Evolutionary conservation across 2,329 filamentous ascomycete genomes (phyloP).

Genomic region (Arthrocladium fulminans): DNA sequence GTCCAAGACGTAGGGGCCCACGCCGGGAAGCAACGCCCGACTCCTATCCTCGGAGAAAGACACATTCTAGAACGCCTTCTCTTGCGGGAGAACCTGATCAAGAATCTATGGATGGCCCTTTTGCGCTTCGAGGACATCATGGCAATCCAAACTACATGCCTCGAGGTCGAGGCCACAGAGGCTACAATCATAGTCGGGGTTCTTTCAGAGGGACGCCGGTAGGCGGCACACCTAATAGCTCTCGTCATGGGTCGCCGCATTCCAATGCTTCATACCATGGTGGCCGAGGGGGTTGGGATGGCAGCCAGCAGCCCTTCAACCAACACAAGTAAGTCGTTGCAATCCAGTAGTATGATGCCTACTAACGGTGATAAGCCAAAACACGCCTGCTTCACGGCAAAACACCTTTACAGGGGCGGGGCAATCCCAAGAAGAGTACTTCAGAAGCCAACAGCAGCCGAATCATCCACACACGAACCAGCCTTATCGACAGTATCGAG

Average conservation of each 20-base stretch:
- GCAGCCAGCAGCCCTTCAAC: conserved; percentile 34
- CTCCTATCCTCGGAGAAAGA: conserved; percentile 4
- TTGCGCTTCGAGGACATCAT: conserved; percentile 27
- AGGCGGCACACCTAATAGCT: conserved; percentile 46
- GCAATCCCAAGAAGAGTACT: conserved; percentile 41
- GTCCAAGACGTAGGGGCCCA: conserved; percentile 7
- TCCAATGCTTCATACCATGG: conserved; percentile 52
- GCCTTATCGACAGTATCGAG: conserved; percentile 41
- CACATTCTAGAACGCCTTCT: conserved; percentile 15
- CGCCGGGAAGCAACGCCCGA: neutral
- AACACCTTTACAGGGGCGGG: conserved; percentile 46
- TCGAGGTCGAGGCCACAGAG: conserved; percentile 30
- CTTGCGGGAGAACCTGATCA: conserved; percentile 27
- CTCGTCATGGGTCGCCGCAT: conserved; percentile 53
- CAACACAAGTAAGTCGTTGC: conserved; percentile 42
- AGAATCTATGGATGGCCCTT: conserved; percentile 27
- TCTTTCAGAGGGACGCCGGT: conserved; percentile 50
- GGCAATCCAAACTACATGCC: conserved; percentile 28
- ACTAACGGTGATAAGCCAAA: conserved; percentile 31
- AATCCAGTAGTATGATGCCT: conserved; percentile 11
- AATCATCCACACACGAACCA: conserved; percentile 46
- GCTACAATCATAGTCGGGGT: conserved; percentile 35
- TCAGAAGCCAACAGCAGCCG: conserved; percentile 39
- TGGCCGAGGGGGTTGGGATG: conserved; percentile 46
- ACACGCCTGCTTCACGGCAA: conserved; percentile 53